Evolutionary conservation across 352 stramenopile genomes (phyloP).

Genomic region (Phytophthora rubi): DNA sequence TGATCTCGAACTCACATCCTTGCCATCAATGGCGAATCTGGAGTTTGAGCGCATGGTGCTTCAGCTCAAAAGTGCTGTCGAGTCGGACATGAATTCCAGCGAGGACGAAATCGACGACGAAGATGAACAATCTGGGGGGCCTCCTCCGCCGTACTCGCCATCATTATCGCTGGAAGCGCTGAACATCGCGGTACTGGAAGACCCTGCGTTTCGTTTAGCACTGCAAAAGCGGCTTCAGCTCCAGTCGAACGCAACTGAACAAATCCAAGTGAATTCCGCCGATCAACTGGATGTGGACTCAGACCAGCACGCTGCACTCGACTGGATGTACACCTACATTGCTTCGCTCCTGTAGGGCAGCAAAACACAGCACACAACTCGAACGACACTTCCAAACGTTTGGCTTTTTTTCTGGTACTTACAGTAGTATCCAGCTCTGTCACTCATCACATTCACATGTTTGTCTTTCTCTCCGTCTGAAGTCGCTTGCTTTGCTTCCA

Average conservation of each 20-base stretch:
- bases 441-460: slow-evolving; percentile 45
- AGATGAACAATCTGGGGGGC: slow-evolving; percentile 43
- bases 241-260: slow-evolving; percentile 13
- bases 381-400: slow-evolving; percentile 33
- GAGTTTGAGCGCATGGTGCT: slow-evolving; percentile 84
- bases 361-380: slow-evolving; percentile 6
- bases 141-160: slow-evolving; percentile 50
- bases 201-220: slow-evolving; percentile 45
- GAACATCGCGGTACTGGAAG: slow-evolving; percentile 41
- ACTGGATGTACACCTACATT: slow-evolving; percentile 39
- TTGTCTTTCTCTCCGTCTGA: slow-evolving; percentile 35
- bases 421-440: slow-evolving; percentile 36
- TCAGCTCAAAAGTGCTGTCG: slow-evolving; percentile 71
- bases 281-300: slow-evolving; percentile 11
- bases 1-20: slow-evolving; percentile 19
- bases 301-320: slow-evolving; percentile 26
- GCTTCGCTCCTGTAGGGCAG: slow-evolving; percentile 25
- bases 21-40: slow-evolving; percentile 45
- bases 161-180: slow-evolving; percentile 18
- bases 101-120: slow-evolving; percentile 46
- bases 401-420: slow-evolving; percentile 38
- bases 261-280: not conserved
- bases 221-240: slow-evolving; percentile 36
- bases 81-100: slow-evolving; percentile 30
- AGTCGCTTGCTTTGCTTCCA: slow-evolving; percentile 20